A percentile compares a stretch with the other conserved stretches of the same genome.
Evolutionary conservation across 345 rosid species (phyloP).

Genomic region (Diplotaxis tenuifolia): DNA sequence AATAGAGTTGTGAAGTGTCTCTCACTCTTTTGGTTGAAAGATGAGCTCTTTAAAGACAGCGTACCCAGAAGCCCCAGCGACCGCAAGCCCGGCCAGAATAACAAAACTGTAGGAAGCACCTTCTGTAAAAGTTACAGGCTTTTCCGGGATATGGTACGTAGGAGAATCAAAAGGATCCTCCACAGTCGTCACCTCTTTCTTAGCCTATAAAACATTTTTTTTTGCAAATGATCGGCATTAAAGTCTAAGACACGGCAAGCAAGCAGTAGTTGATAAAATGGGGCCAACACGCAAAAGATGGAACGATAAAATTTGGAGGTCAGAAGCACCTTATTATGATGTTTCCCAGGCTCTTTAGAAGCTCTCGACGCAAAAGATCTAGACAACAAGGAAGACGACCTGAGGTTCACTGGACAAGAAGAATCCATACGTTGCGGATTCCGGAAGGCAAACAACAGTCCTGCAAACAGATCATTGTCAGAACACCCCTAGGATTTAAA

Average conservation of each 20-base stretch:
- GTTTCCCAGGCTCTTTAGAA: conserved; percentile 47
- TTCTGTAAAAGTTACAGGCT: conserved; percentile 89
- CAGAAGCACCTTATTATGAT: conserved; percentile 51
- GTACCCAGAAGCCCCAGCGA: conserved; percentile 91
- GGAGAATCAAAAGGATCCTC: conserved; percentile 99
- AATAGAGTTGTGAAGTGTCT: conserved; percentile 33
- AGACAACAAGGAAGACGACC: conserved; percentile 38
- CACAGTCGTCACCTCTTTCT: conserved; percentile 69
- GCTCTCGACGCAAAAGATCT: conserved; percentile 71
- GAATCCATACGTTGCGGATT: conserved; percentile 25
- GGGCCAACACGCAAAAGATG: neutral
- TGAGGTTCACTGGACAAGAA: conserved; percentile 23
- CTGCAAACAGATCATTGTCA: conserved; percentile 44
- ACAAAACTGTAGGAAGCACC: conserved; percentile 90
- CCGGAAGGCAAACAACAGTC: conserved; percentile 33
- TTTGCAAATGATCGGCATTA: neutral
- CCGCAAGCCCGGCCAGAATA: conserved; percentile 87
- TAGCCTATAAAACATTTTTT: conserved; percentile 51
- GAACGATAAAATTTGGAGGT: neutral
- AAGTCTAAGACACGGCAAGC: neutral
- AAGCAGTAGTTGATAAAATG: too few species aligned
- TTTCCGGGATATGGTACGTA: conserved; percentile 90
- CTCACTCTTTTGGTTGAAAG: conserved; percentile 96
- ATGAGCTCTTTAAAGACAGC: conserved; percentile 87
- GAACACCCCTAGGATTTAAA: conserved; percentile 18